These are phyloP conservation scores for Geosmithia flava DNA, from an alignment of 2,329 filamentous ascomycete species.

Conservation along the genomic window DNA sequence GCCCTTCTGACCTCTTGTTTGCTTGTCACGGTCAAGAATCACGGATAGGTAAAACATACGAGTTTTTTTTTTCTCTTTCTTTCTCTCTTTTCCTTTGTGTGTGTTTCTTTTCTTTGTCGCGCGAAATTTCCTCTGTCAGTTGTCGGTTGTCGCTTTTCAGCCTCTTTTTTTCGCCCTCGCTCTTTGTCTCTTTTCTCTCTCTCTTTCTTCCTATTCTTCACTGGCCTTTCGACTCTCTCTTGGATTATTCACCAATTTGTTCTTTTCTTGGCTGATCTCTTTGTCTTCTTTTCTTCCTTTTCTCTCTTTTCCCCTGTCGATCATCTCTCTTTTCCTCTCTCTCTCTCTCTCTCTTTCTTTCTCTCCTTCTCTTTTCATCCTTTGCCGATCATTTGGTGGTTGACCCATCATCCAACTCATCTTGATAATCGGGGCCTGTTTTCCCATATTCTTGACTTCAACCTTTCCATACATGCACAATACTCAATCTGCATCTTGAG, in stretches of 20 bases:
- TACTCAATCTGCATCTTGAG: constrained; percentile 4
- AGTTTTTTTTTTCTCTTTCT: constrained; percentile 2
- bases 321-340: constrained; percentile 2
- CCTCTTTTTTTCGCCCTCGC: too few relatives aligned
- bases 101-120: constrained; percentile 1
- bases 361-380: not conserved
- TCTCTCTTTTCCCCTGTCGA: not conserved
- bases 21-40: not conserved
- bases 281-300: constrained; percentile 2
- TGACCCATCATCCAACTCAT: not conserved
- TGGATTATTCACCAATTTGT: not conserved
- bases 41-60: not conserved
- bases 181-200: too few relatives aligned
- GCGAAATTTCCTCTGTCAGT: constrained; percentile 3
- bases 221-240: too few relatives aligned
- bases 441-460: not conserved
- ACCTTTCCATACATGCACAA: not conserved
- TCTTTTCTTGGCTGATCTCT: constrained; percentile 1
- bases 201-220: too few relatives aligned
- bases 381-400: not conserved
- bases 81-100: constrained; percentile 2
- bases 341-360: constrained; percentile 6
- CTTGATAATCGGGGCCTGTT: not conserved
- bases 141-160: not conserved
- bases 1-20: constrained; percentile 1